Evolutionary conservation across 1,284 basidiomycete genomes (phyloP).

Genomic region (Trichosporon ovoides): DNA sequence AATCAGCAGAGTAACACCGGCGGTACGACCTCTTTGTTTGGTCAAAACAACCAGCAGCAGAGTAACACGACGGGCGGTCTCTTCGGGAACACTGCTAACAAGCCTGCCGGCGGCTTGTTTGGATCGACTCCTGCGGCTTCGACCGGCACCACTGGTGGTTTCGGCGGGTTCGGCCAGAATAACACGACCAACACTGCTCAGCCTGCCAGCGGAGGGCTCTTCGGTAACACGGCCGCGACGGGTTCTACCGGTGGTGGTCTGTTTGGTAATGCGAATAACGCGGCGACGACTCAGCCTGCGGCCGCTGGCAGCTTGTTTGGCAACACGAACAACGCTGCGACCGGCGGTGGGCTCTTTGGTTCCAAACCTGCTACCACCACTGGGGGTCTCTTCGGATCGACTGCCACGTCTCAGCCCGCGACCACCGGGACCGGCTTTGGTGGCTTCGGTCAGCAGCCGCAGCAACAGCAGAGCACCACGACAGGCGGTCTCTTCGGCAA

Average conservation of each 20-base stretch:
- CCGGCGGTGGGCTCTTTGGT: slow-evolving; percentile 51
- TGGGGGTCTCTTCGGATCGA: slow-evolving; percentile 53
- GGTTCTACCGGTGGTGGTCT: slow-evolving; percentile 45
- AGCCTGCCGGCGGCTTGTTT: slow-evolving; percentile 38
- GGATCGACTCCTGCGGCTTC: slow-evolving; percentile 21
- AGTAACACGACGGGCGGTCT: slow-evolving; percentile 34
- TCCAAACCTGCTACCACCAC: slow-evolving; percentile 30
- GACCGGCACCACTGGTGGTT: slow-evolving; percentile 27
- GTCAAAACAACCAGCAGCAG: slow-evolving; percentile 44
- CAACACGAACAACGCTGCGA: slow-evolving; percentile 9
- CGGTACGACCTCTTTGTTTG: slow-evolving; percentile 43
- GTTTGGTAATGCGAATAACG: slow-evolving; percentile 49
- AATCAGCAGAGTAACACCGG: slow-evolving; percentile 39
- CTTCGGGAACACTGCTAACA: slow-evolving; percentile 39
- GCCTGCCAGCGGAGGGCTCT: slow-evolving; percentile 35
- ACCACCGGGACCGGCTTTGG: slow-evolving; percentile 23
- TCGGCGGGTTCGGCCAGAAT: slow-evolving; percentile 24
- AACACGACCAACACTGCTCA: slow-evolving; percentile 24
- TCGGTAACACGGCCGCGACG: slow-evolving; percentile 42
- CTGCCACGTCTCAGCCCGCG: slow-evolving; percentile 33
- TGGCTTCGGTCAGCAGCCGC: slow-evolving; percentile 33
- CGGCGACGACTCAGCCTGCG: slow-evolving; percentile 20
- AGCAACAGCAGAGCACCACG: slow-evolving; percentile 11
- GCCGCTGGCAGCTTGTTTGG: slow-evolving; percentile 53
- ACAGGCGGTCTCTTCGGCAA: slow-evolving; percentile 27